phyloP scores from a whole-genome alignment of 2,329 filamentous ascomycete genomes.

The Helminthosporium solani region DNA sequence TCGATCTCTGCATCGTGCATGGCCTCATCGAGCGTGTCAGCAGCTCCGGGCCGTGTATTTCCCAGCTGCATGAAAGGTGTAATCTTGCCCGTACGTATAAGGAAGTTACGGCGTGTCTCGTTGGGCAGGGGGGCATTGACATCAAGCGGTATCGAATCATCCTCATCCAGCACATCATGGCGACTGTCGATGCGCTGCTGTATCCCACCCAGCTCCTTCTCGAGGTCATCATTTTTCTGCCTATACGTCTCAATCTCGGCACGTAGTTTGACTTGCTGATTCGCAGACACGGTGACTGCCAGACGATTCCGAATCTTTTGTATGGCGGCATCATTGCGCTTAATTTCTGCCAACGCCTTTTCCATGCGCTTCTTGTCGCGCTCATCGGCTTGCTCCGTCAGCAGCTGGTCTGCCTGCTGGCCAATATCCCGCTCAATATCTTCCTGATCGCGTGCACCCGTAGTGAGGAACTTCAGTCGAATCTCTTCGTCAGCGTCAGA shows the following conservation, averaged over 20 bases:
- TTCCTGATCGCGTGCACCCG: slow-evolving; percentile 70
- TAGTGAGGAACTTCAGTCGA: slow-evolving; percentile 41
- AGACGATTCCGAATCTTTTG: slow-evolving; percentile 59
- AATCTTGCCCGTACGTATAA: slow-evolving; percentile 95
- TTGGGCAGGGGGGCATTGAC: slow-evolving; percentile 67
- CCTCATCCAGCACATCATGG: slow-evolving; percentile 56
- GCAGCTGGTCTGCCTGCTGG: slow-evolving; percentile 61
- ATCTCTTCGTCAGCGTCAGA: slow-evolving; percentile 45
- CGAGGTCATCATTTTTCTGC: slow-evolving; percentile 63
- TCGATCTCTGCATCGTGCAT: slow-evolving; percentile 82
- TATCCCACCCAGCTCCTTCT: slow-evolving; percentile 77
- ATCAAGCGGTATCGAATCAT: slow-evolving; percentile 44
- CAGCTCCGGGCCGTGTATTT: slow-evolving; percentile 61
- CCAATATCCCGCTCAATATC: slow-evolving; percentile 87
- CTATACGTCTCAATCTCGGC: slow-evolving; percentile 67
- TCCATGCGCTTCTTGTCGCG: slow-evolving; percentile 64
- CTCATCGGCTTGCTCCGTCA: slow-evolving; percentile 63
- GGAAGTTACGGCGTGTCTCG: slow-evolving; percentile 82
- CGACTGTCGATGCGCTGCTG: slow-evolving; percentile 76
- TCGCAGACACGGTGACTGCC: slow-evolving; percentile 54
- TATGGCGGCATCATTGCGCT: slow-evolving; percentile 66
- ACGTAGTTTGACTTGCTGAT: slow-evolving; percentile 60
- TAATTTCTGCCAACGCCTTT: slow-evolving; percentile 53
- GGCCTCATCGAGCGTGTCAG: slow-evolving; percentile 72
- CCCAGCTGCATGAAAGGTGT: slow-evolving; percentile 87